phyloP scores from a whole-genome alignment of 495 filamentous ascomycete genomes.

The Podospora fimiseda region DNA sequence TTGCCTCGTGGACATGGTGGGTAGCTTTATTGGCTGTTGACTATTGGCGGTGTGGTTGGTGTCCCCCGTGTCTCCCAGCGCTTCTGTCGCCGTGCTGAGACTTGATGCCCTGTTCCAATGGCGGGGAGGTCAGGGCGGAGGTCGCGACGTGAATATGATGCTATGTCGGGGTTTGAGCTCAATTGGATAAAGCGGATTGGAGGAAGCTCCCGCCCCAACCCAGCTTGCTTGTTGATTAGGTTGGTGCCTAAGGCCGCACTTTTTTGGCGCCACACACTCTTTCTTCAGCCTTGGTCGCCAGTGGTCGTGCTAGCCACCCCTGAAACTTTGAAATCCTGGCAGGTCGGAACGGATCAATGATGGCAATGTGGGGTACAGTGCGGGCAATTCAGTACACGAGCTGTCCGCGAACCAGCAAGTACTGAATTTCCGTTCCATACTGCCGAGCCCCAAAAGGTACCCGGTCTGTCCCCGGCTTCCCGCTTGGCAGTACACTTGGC shows the following conservation, averaged over 20 bases:
- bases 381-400: neutral
- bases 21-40: conserved; percentile 1
- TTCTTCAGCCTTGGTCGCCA: neutral
- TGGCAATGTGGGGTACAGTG: neutral
- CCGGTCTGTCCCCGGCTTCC: conserved; percentile 1
- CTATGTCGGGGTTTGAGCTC: conserved; percentile 11
- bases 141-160: conserved; percentile 10
- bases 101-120: neutral
- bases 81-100: neutral
- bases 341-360: conserved; percentile 2
- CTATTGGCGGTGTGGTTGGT: neutral
- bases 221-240: neutral
- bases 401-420: neutral
- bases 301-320: neutral
- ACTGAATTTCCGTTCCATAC: conserved; percentile 9
- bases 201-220: neutral
- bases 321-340: neutral
- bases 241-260: conserved; percentile 17
- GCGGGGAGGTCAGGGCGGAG: conserved; percentile 1
- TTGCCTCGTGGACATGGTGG: conserved; percentile 41
- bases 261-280: too few species aligned
- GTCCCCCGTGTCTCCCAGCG: neutral
- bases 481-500: conserved; percentile 14
- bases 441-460: conserved; percentile 9
- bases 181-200: conserved; percentile 18